Evolutionary conservation across 805 yeast species (phyloP), one percentile per base, ranked within the genome.

Genomic region (Wickerhamomyces strasburgensis): DNA sequence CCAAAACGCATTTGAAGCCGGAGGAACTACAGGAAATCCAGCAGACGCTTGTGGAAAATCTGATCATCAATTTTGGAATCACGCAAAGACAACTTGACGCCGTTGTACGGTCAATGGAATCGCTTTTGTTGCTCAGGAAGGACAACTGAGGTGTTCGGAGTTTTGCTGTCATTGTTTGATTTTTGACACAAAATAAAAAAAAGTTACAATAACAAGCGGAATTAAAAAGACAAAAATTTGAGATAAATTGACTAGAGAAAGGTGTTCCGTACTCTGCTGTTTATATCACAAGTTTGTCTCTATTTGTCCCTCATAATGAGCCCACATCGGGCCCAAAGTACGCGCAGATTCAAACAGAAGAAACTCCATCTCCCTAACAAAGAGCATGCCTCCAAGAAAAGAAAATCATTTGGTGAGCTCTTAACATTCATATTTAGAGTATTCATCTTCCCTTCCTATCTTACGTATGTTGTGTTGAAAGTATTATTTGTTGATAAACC

Each of bases 1-100:
- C 6, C 15, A 31, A 23, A 19, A 13, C 14, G 25, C 23, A 11
- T 13, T 28, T 19, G 18, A 29, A 25, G 28, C n/a, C n/a, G 9
- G 32, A 36, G 16, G 42, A 41, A 6, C 11, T 42, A 16, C 11
- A 24, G 4, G 27, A 31, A 19, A 34, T 44, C 13, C 46, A 46
- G 26, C 24, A 29, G 6, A 18, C 37, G 5, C 19, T 48, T 3
- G 28, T 38, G 7, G 40, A 42, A 6, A 44, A 44, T 25, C 23
- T 48, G 13, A 35, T 38, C 7, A 25, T 32, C 11, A 42, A 39
- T 19, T 45, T 47, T 30, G 53, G 53, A 3, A n/a, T 47, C 13
- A 38, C 38, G 15, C 25, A 18, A 15, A 7, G 5, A 3, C 46
- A 38, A n/a, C n/a, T n/a, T n/a, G n/a, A n/a, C n/a, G n/a, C n/a